Percentiles rank a stretch among this genome's conserved stretches.
These are phyloP conservation scores for Neurospora intermedia DNA, from an alignment of 495 filamentous ascomycete species.

Conservation along the genomic window DNA sequence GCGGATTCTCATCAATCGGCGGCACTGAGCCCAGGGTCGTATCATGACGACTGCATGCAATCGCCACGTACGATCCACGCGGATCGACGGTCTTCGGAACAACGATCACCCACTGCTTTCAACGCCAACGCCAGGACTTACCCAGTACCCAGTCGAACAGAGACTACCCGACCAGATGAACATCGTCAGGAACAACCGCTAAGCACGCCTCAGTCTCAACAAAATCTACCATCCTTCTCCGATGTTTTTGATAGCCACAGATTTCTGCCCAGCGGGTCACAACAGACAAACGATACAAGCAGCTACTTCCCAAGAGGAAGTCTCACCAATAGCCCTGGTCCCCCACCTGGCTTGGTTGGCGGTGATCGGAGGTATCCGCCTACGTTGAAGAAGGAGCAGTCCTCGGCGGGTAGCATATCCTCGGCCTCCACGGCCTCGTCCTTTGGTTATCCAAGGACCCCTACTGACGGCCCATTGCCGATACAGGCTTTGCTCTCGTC, in stretches of 20 bases:
- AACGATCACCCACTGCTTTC: slow-evolving; percentile 15
- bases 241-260: slow-evolving; percentile 22
- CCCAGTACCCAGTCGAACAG: slow-evolving; percentile 7
- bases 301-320: slow-evolving; percentile 11
- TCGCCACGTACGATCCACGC: slow-evolving; percentile 17
- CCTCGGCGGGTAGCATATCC: slow-evolving; percentile 25
- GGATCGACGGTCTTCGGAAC: slow-evolving; percentile 11
- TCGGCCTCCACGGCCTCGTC: slow-evolving; percentile 18
- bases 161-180: slow-evolving; percentile 9
- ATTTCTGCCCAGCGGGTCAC: slow-evolving; percentile 2
- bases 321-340: slow-evolving; percentile 9
- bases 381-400: slow-evolving; percentile 28
- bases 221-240: slow-evolving; percentile 23
- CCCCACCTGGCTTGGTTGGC: slow-evolving; percentile 3
- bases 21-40: slow-evolving; percentile 11
- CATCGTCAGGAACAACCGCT: slow-evolving; percentile 9
- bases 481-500: slow-evolving; percentile 35
- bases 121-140: slow-evolving; percentile 10
- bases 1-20: slow-evolving; percentile 24
- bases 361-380: slow-evolving; percentile 15
- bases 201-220: slow-evolving; percentile 3
- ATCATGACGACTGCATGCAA: slow-evolving; percentile 24
- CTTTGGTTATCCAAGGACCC: slow-evolving; percentile 26
- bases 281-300: slow-evolving; percentile 9
- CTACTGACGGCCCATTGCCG: slow-evolving; percentile 32